phyloP scores from a whole-genome alignment of 192 early-diverging fungal genomes.

The Backusella psychrophila region DNA sequence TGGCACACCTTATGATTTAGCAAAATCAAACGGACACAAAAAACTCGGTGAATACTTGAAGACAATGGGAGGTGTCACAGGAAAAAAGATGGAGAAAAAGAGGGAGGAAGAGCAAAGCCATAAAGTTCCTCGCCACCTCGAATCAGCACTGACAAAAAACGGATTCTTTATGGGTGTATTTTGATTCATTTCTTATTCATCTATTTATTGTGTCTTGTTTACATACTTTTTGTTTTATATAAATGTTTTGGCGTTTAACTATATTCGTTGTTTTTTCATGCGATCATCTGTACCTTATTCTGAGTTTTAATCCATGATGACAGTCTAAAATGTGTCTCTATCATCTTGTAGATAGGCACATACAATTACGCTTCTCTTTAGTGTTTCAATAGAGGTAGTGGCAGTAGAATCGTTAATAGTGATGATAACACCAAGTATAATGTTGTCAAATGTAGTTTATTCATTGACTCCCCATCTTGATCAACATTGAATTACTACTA shows the following conservation, averaged over 20 bases:
- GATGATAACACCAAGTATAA: too few relatives aligned
- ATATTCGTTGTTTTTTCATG: neutral
- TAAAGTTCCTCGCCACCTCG: conserved; percentile 24
- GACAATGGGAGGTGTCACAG: conserved; percentile 14
- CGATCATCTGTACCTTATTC: neutral
- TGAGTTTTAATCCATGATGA: neutral
- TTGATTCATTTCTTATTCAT: neutral
- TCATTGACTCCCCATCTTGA: too few relatives aligned
- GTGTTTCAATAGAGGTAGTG: too few relatives aligned
- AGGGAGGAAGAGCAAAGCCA: conserved; percentile 25
- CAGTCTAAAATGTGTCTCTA: too few relatives aligned
- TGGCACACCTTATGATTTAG: conserved; percentile 26
- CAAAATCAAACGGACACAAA: conserved; percentile 22
- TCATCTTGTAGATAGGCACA: too few relatives aligned
- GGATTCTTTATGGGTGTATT: conserved; percentile 15
- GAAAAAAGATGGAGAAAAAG: conserved; percentile 29
- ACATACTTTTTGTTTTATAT: neutral
- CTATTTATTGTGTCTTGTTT: neutral
- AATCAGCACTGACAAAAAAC: conserved; percentile 16
- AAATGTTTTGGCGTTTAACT: neutral
- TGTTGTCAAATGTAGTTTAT: too few relatives aligned
- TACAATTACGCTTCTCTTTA: too few relatives aligned
- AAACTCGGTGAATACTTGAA: conserved; percentile 24
- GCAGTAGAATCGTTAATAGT: too few relatives aligned
- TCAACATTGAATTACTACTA: too few relatives aligned